Conservation (phyloP, 2,329 filamentous ascomycete genomes). For the Venturiaceae sp. region DNA sequence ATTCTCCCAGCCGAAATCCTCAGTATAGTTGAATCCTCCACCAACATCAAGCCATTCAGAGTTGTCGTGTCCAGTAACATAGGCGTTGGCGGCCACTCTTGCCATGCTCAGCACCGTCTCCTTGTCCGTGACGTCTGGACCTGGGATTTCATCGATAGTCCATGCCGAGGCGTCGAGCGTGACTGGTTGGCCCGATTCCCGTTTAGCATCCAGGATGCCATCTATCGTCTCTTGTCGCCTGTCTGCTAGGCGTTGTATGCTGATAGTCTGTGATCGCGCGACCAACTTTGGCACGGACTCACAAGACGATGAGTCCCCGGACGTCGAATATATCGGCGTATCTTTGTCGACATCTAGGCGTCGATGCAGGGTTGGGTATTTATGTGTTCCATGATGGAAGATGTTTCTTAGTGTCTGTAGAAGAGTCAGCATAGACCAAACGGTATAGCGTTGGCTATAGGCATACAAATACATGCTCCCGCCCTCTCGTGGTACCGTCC, state of each 20-base stretch:
- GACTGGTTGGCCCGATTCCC: constrained; percentile 57
- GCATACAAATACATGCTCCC: neutral
- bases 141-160: constrained; percentile 68
- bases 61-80: constrained; percentile 61
- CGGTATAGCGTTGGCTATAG: no score
- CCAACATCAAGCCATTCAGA: constrained; percentile 73
- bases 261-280: constrained; percentile 52
- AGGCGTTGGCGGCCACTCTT: constrained; percentile 82
- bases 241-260: constrained; percentile 75
- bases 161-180: constrained; percentile 66
- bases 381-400: constrained; percentile 80
- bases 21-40: constrained; percentile 71
- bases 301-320: constrained; percentile 34
- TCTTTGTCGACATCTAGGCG: constrained; percentile 57
- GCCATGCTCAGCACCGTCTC: constrained; percentile 76
- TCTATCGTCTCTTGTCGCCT: constrained; percentile 69
- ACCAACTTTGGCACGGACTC: constrained; percentile 32
- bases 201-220: constrained; percentile 63
- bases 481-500: neutral
- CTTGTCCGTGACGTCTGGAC: constrained; percentile 78
- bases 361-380: constrained; percentile 67
- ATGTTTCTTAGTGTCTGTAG: constrained; percentile 67
- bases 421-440: no score
- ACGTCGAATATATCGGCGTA: constrained; percentile 52
- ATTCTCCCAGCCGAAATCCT: constrained; percentile 83